Percentiles rank a stretch among this genome's conserved stretches.
Conservation (phyloP, 352 stramenopile genomes). For the Phytophthora sojae region DNA sequence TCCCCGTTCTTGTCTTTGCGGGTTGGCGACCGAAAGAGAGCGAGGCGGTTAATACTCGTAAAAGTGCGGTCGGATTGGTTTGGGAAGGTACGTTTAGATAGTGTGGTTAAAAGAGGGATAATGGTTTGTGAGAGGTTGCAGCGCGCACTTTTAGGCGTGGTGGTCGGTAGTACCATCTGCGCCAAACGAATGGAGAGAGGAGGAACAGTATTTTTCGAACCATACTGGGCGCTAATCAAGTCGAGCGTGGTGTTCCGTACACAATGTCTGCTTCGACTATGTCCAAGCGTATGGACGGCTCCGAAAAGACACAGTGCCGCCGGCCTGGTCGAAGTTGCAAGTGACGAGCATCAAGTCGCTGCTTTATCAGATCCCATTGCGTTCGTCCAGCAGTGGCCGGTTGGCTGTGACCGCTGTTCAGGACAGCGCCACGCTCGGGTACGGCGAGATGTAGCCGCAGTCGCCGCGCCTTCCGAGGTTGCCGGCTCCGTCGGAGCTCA, state of each 20-base stretch:
- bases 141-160: conserved; percentile 14
- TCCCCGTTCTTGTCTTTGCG: conserved; percentile 29
- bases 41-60: neutral
- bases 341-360: too few species aligned
- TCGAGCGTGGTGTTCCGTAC: conserved; percentile 4
- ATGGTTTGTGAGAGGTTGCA: neutral
- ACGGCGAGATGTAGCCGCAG: conserved; percentile 89
- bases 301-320: conserved; percentile 2
- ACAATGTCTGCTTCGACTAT: conserved; percentile 9
- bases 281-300: neutral
- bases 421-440: conserved; percentile 54
- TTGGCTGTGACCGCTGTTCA: conserved; percentile 7
- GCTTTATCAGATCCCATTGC: neutral
- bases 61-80: conserved; percentile 1
- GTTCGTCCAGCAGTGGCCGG: neutral
- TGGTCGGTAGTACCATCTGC: conserved; percentile 11
- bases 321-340: neutral
- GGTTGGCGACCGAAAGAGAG: conserved; percentile 8
- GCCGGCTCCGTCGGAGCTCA: conserved; percentile 73
- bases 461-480: conserved; percentile 87
- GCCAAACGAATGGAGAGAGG: conserved; percentile 17
- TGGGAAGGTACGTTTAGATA: neutral
- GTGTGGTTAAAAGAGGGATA: neutral
- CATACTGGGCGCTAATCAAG: conserved; percentile 17
- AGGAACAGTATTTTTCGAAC: neutral